Conservation (phyloP, 2,329 filamentous ascomycete genomes). For the Monilinia vaccinii-corymbosi region DNA sequence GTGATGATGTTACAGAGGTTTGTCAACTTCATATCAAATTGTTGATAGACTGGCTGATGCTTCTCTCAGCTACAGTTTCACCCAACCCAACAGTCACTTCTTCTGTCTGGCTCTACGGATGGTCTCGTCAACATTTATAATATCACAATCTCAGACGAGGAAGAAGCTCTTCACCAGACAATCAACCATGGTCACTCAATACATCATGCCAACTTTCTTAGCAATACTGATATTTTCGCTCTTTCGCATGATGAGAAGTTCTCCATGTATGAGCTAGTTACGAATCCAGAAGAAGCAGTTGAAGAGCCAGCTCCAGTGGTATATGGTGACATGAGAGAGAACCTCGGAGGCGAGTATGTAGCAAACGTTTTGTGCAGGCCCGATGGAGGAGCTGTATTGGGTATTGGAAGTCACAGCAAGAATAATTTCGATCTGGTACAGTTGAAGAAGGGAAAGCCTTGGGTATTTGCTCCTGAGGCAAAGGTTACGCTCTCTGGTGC, state of each 20-base stretch:
- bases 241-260: conserved; percentile 72
- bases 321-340: conserved; percentile 61
- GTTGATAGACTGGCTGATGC: conserved; percentile 17
- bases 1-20: conserved; percentile 57
- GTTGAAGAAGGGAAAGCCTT: conserved; percentile 42
- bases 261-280: conserved; percentile 61
- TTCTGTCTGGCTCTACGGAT: conserved; percentile 72
- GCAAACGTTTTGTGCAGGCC: conserved; percentile 55
- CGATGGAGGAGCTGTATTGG: conserved; percentile 52
- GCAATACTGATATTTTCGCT: conserved; percentile 55
- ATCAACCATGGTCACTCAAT: conserved; percentile 70
- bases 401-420: conserved; percentile 54
- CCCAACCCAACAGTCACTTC: conserved; percentile 47
- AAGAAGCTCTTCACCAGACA: conserved; percentile 68
- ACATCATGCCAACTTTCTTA: conserved; percentile 66
- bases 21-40: conserved; percentile 7
- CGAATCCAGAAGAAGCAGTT: conserved; percentile 49
- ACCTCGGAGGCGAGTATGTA: conserved; percentile 65
- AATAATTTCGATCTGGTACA: conserved; percentile 53
- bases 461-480: conserved; percentile 46
- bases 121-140: conserved; percentile 72
- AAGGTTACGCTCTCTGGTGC: conserved; percentile 52
- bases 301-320: conserved; percentile 39
- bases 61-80: conserved; percentile 49
- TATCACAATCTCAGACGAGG: conserved; percentile 60